These are phyloP conservation scores for Vigna hirtella DNA, from an alignment of 306 rosid genomes.

Conservation along the genomic window DNA sequence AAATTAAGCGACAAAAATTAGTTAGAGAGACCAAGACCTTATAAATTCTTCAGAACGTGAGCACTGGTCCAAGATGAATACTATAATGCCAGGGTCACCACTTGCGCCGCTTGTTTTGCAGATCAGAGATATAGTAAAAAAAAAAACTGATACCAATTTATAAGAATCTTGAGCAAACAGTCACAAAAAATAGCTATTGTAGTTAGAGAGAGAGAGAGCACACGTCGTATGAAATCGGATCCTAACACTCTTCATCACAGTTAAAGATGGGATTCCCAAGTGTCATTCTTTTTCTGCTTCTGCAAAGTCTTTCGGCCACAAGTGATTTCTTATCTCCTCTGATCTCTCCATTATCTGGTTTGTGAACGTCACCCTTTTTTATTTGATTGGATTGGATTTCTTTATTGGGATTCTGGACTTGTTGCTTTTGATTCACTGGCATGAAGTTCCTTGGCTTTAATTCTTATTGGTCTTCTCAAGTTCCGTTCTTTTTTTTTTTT, in stretches of 20 bases:
- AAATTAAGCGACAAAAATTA: neutral
- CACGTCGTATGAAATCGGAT: neutral
- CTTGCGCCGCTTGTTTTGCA: neutral
- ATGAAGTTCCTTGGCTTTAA: neutral
- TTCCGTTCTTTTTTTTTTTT: neutral
- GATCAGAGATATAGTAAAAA: neutral
- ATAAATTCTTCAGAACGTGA: neutral
- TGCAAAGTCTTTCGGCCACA: slow-evolving; percentile 48
- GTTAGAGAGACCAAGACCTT: neutral
- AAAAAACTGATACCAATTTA: neutral
- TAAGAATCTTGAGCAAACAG: neutral
- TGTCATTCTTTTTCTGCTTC: slow-evolving; percentile 42
- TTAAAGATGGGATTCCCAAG: slow-evolving; percentile 53
- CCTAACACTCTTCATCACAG: neutral
- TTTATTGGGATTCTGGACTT: slow-evolving; percentile 26
- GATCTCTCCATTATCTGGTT: slow-evolving; percentile 64
- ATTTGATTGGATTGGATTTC: neutral
- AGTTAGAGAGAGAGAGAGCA: neutral
- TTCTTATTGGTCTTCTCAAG: slow-evolving; percentile 31
- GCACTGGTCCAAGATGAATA: neutral
- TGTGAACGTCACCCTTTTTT: slow-evolving; percentile 28
- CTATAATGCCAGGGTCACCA: neutral
- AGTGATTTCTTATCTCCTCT: slow-evolving; percentile 55
- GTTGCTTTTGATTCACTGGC: slow-evolving; percentile 3
- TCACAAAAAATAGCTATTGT: neutral